phyloP scores from a whole-genome alignment of 108 stramenopile species.

The Conticribra weissflogii region DNA sequence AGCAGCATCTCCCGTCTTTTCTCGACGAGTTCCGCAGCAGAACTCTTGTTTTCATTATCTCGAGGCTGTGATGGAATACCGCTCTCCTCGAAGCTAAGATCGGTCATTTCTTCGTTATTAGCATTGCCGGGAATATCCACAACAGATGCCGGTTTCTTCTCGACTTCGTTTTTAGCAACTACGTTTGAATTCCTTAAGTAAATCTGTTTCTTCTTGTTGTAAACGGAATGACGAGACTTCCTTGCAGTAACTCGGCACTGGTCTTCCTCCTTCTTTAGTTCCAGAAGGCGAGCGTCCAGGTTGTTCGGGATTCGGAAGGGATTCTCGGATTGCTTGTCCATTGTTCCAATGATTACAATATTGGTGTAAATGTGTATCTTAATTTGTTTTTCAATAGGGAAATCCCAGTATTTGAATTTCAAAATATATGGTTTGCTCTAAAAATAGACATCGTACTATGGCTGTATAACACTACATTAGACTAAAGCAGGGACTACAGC shows the following conservation, averaged over 20 bases:
- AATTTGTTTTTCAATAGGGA: background rate
- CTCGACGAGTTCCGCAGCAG: conserved; percentile 52
- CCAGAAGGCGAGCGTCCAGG: background rate
- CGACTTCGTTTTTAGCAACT: background rate
- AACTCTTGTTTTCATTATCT: background rate
- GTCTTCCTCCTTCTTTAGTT: background rate
- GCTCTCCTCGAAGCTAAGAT: background rate
- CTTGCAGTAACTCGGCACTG: background rate
- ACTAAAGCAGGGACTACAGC: too few relatives aligned
- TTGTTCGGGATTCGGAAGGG: background rate
- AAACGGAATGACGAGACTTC: background rate
- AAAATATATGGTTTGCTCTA: too few relatives aligned
- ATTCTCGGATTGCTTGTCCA: background rate
- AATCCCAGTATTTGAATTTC: background rate
- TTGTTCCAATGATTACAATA: too few relatives aligned
- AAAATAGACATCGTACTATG: too few relatives aligned
- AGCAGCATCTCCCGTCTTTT: conserved; percentile 84
- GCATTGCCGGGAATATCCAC: background rate
- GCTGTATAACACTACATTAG: too few relatives aligned
- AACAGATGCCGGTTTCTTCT: background rate
- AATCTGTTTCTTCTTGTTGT: too few relatives aligned
- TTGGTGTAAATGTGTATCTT: too few relatives aligned
- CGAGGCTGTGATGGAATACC: background rate
- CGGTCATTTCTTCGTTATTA: too few relatives aligned
- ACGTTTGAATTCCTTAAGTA: background rate